Base-by-base conservation (phyloP, 495 filamentous ascomycete genomes). In the Cryomyces antarcticus region DNA sequence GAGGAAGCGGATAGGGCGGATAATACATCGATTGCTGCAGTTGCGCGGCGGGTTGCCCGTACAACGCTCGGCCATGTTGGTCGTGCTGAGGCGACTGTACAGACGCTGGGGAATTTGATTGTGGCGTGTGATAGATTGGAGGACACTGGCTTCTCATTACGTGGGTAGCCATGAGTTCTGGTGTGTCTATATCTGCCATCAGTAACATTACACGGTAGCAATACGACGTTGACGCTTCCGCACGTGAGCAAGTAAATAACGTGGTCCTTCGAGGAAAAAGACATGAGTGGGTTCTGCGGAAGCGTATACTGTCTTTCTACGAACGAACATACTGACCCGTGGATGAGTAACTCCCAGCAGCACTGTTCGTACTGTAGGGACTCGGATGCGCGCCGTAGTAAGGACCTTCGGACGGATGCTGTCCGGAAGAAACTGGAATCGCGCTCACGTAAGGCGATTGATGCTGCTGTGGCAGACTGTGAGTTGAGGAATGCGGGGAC, bases 91-190 rank as follows among this genome's bases (percentile, higher is more conserved):
- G 78, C 12, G 89, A 95, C 43, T 87, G 80, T 47, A 95, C 86
- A 44, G 89, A 94, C n/a, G 83, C 82, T 31, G 89, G 89, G 24
- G 89, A 94, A 60, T 85, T 92, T 28, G 86, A 93, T 64, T 94
- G 85, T 11, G 88, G 86, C 3, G 88, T 93, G 55, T 94, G 84
- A 54, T 97, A 94, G 47, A 94, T 94, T 28, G 87, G 83, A 27
- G 87, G 88, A 49, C 87, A 95, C 43, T 75, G 70, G 56, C 76
- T 72, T 57, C 79, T 80, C 76, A 94, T 88, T 55, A 82, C 79
- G 17, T 24, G 17, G 41, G 87, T 74, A 46, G 89, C 87, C 89
- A 96, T 96, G 64, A 87, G 77, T 49, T 95, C 87, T 62, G 80
- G 72, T 40, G 73, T 80, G 57, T 86, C 82, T 94, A 55, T 17